These are phyloP conservation scores for Multifurca ochricompacta DNA, from an alignment of 768 basidiomycete genomes.

Conservation along the genomic window DNA sequence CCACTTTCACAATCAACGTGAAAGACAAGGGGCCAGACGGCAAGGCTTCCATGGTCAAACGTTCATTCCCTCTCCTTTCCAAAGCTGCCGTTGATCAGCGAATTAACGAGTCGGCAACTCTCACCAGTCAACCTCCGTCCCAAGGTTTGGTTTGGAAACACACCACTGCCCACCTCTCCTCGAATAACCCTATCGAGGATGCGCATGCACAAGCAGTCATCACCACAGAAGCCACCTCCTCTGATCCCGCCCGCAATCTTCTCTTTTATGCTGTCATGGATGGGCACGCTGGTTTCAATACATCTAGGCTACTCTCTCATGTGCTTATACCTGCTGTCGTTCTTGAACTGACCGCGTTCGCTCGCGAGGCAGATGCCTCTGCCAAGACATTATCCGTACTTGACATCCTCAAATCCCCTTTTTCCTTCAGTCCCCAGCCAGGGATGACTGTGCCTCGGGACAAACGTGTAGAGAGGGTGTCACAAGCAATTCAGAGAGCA, in stretches of 20 bases:
- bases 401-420: constrained; percentile 33
- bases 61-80: constrained; percentile 49
- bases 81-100: constrained; percentile 48
- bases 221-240: constrained; percentile 50
- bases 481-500: constrained; percentile 63
- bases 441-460: constrained; percentile 29
- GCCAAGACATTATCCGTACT: constrained; percentile 27
- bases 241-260: constrained; percentile 57
- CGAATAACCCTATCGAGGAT: constrained; percentile 92
- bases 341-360: constrained; percentile 58
- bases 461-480: constrained; percentile 45
- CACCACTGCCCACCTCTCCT: constrained; percentile 69
- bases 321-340: constrained; percentile 80
- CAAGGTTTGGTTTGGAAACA: constrained; percentile 63
- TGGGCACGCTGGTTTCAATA: constrained; percentile 80
- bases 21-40: constrained; percentile 52
- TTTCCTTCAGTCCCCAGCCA: constrained; percentile 26
- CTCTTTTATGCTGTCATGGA: constrained; percentile 88
- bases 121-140: constrained; percentile 39
- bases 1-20: constrained; percentile 52
- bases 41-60: constrained; percentile 44
- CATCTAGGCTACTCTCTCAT: constrained; percentile 75
- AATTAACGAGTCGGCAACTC: constrained; percentile 46
- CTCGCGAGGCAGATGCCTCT: constrained; percentile 30
- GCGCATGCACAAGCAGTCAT: constrained; percentile 67